Base-by-base conservation (phyloP, 1,284 basidiomycete genomes). In the Ceratobasidium sp. region DNA sequence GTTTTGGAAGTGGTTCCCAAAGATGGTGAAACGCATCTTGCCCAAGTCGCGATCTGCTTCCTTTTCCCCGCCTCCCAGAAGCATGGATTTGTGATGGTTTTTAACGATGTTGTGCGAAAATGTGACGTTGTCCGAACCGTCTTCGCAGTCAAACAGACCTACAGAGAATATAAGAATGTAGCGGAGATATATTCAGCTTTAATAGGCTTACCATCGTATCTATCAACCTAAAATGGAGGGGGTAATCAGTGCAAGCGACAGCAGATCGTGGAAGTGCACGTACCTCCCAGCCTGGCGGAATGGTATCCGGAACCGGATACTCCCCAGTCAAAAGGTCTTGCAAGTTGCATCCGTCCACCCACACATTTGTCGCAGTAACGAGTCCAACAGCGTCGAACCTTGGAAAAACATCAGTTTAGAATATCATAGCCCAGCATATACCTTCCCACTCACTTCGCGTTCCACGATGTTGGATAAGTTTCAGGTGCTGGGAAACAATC, bases 61-160 rank as follows among this genome's bases (percentile, higher is more conserved):
- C 29, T 69, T 69, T n/a, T 17, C 5, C 14, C 66, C 66, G n/a
- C 66, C 66, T 9, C 66, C 66, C 14, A 69, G 36, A 9, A 69
- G 54, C 36, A 69, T 44, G 36, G 66, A 69, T 41, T 69, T 69
- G 54, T 69, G 66, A 41, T 69, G 66, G 54, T 69, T 69, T 22
- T 33, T 22, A 29, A 69, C 53, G 29, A 69, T 57, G 54, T 69
- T 69, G 44, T 69, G 66, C 1, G 66, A 69, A 29, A 69, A 69
- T 6, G 66, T 69, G 14, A 69, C 66, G 17, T 54, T 69, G 54
- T 69, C 66, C 22, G 66, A 69, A 44, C 66, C 66, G 36, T 69
- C 66, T 69, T 69, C 66, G 41, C 66, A 69, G 54, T 69, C 66
- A 54, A 69, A 69, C n/a, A 69, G 36, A 2, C 66, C 66, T 69